Conservation (phyloP, 1,139 yeast species). For the Pichia sp. region DNA sequence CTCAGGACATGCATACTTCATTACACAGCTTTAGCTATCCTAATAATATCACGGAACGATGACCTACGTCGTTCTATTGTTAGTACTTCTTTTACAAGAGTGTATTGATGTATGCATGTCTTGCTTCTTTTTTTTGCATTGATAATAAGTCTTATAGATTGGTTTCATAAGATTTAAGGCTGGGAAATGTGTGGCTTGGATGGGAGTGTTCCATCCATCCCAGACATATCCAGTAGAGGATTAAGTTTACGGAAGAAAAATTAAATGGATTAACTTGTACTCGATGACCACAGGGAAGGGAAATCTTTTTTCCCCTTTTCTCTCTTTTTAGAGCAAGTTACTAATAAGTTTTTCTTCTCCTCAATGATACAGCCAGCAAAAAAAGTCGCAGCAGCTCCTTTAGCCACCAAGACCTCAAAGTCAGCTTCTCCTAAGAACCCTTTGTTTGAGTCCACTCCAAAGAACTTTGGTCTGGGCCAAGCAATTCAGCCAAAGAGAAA, state of each 20-base stretch:
- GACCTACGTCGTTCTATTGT: neutral
- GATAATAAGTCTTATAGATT: slow-evolving; percentile 1
- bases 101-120: slow-evolving; percentile 6
- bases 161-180: slow-evolving; percentile 8
- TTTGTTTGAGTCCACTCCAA: slow-evolving; percentile 80
- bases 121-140: slow-evolving; percentile 9
- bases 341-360: slow-evolving; percentile 33
- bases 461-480: slow-evolving; percentile 96
- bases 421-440: slow-evolving; percentile 43
- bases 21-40: slow-evolving; percentile 2
- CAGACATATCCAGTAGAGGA: slow-evolving; percentile 17
- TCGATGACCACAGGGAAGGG: slow-evolving; percentile 21
- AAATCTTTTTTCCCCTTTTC: neutral
- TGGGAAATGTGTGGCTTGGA: slow-evolving; percentile 5
- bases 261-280: slow-evolving; percentile 12
- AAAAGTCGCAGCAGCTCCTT: slow-evolving; percentile 92
- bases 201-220: neutral
- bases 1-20: slow-evolving; percentile 7
- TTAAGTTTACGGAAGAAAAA: slow-evolving; percentile 18
- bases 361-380: slow-evolving; percentile 84
- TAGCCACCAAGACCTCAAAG: slow-evolving; percentile 36
- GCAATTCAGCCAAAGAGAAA: slow-evolving; percentile 91
- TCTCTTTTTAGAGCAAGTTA: slow-evolving; percentile 13
- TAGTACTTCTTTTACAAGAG: neutral
- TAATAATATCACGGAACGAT: neutral